A percentile compares a stretch with the other conserved stretches of the same genome.
Conservation (phyloP, 1,284 basidiomycete species). For the Moesziomyces parantarcticus region DNA sequence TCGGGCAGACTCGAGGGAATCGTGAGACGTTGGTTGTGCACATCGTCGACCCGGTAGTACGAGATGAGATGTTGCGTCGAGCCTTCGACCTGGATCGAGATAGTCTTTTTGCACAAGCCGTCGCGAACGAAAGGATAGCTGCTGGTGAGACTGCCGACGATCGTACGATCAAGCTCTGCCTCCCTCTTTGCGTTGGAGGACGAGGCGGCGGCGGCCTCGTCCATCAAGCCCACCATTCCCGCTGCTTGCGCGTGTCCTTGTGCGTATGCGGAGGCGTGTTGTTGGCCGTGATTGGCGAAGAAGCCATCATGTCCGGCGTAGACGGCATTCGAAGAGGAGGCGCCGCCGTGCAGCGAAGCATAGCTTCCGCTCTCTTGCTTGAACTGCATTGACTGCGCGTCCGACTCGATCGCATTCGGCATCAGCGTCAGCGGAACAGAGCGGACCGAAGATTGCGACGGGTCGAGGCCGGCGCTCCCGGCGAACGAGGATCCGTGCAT, state of each 20-base stretch:
- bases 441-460: constrained; percentile 12
- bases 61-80: constrained; percentile 94
- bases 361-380: constrained; percentile 22
- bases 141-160: constrained; percentile 61
- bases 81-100: constrained; percentile 87
- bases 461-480: constrained; percentile 2
- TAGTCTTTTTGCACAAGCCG: constrained; percentile 76
- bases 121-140: constrained; percentile 60
- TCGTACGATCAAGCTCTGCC: constrained; percentile 49
- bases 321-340: constrained; percentile 21
- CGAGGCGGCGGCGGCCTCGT: constrained; percentile 9
- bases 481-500: constrained; percentile 16
- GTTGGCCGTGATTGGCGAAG: constrained; percentile 11
- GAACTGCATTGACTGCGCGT: constrained; percentile 19
- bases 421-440: constrained; percentile 35
- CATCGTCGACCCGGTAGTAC: constrained; percentile 93
- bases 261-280: constrained; percentile 2
- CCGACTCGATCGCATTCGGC: constrained; percentile 26
- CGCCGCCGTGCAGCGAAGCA: constrained; percentile 9
- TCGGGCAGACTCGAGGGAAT: constrained; percentile 89
- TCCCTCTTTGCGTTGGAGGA: constrained; percentile 25
- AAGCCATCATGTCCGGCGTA: constrained; percentile 29
- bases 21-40: constrained; percentile 84
- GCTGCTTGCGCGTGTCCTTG: constrained; percentile 38
- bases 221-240: constrained; percentile 34